Conservation (phyloP, 106 monocot species). For the Acanthochlamys bracteata region DNA sequence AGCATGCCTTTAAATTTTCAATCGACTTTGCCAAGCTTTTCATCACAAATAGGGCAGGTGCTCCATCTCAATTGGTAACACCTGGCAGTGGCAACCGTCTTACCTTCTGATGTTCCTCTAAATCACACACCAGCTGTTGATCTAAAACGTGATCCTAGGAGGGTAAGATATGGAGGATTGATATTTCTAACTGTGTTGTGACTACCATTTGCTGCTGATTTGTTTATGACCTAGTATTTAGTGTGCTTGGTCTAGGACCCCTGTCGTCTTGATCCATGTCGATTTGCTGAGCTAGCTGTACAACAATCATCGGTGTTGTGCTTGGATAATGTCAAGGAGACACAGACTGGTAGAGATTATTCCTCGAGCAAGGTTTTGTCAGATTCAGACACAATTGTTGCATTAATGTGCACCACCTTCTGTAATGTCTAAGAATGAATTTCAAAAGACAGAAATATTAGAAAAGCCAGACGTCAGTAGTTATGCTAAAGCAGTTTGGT, state of each 20-base stretch:
- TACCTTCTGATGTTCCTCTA: not conserved
- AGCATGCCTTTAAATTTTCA: not conserved
- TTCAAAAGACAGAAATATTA: slow-evolving; percentile 18
- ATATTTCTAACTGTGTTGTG: not conserved
- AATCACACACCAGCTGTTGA: not conserved
- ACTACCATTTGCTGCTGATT: not conserved
- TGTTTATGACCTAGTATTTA: not conserved
- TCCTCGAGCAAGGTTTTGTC: slow-evolving; percentile 14
- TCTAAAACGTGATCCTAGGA: not conserved
- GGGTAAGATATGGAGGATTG: not conserved
- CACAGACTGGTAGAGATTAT: slow-evolving; percentile 26
- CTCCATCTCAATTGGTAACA: not conserved
- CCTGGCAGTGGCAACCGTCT: not conserved
- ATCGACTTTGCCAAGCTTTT: not conserved
- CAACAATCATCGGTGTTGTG: not conserved
- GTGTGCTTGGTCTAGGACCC: not conserved
- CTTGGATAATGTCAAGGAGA: slow-evolving; percentile 4
- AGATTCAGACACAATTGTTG: slow-evolving; percentile 13
- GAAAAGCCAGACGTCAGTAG: slow-evolving; percentile 7
- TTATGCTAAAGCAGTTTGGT: slow-evolving; percentile 14
- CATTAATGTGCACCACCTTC: slow-evolving; percentile 16
- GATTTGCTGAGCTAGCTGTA: not conserved
- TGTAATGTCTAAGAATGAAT: slow-evolving; percentile 21
- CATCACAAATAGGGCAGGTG: not conserved
- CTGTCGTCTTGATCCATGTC: not conserved